phyloP scores from a whole-genome alignment of 2,329 filamentous ascomycete species.

The Alternaria infectoria region DNA sequence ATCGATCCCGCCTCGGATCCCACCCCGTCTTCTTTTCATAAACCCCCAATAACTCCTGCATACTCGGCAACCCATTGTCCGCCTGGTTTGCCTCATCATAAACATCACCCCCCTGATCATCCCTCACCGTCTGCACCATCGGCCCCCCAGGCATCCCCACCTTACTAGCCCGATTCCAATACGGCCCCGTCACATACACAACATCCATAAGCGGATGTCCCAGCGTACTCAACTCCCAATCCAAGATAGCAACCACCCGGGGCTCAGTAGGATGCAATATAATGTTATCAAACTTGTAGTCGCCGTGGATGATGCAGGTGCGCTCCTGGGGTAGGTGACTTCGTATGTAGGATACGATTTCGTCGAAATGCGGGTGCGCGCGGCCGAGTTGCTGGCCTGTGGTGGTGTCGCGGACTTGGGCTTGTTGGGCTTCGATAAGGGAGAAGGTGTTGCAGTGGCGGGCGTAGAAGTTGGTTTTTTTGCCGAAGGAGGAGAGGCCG shows the following conservation, averaged over 20 bases:
- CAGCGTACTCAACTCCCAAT: constrained; percentile 97
- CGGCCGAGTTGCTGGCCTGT: constrained; percentile 70
- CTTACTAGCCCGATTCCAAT: constrained; percentile 47
- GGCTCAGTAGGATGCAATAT: constrained; percentile 84
- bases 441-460: constrained; percentile 84
- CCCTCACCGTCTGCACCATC: constrained; percentile 16
- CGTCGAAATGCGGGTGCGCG: constrained; percentile 76
- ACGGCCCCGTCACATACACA: constrained; percentile 72
- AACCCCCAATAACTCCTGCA: constrained; percentile 66
- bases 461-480: constrained; percentile 76
- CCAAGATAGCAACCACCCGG: constrained; percentile 86
- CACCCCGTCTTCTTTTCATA: constrained; percentile 73
- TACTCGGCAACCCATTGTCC: constrained; percentile 69
- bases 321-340: constrained; percentile 71
- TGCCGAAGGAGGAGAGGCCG: constrained; percentile 75
- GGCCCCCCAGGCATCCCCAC: constrained; percentile 47
- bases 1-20: constrained; percentile 59
- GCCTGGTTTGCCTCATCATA: constrained; percentile 37
- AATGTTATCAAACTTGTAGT: constrained; percentile 78
- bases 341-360: constrained; percentile 78
- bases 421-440: constrained; percentile 78
- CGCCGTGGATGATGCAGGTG: constrained; percentile 84
- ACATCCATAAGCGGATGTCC: constrained; percentile 92
- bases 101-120: constrained; percentile 49
- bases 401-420: constrained; percentile 74